A percentile compares a stretch with the other conserved stretches of the same genome.
phyloP scores from a whole-genome alignment of 2,329 filamentous ascomycete species.

The Xylariomycetidae sp. region DNA sequence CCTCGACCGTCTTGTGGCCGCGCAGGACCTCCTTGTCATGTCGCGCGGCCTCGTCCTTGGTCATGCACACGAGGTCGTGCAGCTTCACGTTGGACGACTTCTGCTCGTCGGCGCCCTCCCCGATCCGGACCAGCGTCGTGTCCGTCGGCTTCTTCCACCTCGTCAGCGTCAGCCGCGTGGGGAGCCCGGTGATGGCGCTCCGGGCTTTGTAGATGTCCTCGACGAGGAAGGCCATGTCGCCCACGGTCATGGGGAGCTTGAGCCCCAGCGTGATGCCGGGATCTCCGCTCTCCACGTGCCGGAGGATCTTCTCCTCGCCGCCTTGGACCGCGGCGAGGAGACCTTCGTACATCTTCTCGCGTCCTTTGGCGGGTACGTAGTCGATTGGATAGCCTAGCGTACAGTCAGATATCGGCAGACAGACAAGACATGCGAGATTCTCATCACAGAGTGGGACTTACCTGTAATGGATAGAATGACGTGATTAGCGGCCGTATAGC shows the following conservation, averaged over 20 bases:
- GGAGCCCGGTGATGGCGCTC: slow-evolving; percentile 76
- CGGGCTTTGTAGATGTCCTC: slow-evolving; percentile 85
- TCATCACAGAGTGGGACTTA: slow-evolving; percentile 13
- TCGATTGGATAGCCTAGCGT: slow-evolving; percentile 72
- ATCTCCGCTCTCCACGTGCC: slow-evolving; percentile 41
- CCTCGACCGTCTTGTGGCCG: slow-evolving; percentile 60
- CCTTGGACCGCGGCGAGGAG: slow-evolving; percentile 73
- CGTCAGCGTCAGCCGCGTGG: slow-evolving; percentile 73
- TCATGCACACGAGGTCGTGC: slow-evolving; percentile 29
- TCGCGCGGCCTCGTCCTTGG: slow-evolving; percentile 36
- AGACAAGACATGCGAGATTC: not conserved
- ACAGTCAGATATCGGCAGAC: not conserved
- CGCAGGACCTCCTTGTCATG: slow-evolving; percentile 79
- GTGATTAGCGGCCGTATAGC: slow-evolving; percentile 86
- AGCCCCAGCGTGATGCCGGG: slow-evolving; percentile 60
- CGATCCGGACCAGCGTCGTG: slow-evolving; percentile 55
- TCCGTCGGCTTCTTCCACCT: slow-evolving; percentile 68
- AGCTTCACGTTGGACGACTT: slow-evolving; percentile 62
- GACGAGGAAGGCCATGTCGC: slow-evolving; percentile 81
- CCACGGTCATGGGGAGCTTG: slow-evolving; percentile 70
- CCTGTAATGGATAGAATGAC: slow-evolving; percentile 73
- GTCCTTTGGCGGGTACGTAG: slow-evolving; percentile 72
- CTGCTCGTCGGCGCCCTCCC: slow-evolving; percentile 66
- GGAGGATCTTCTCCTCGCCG: slow-evolving; percentile 70
- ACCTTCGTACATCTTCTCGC: slow-evolving; percentile 89